Percentiles rank a stretch among this genome's conserved stretches.
Evolutionary conservation across 495 filamentous ascomycete genomes (phyloP).

Genomic region (Penicillium bialowiezense): DNA sequence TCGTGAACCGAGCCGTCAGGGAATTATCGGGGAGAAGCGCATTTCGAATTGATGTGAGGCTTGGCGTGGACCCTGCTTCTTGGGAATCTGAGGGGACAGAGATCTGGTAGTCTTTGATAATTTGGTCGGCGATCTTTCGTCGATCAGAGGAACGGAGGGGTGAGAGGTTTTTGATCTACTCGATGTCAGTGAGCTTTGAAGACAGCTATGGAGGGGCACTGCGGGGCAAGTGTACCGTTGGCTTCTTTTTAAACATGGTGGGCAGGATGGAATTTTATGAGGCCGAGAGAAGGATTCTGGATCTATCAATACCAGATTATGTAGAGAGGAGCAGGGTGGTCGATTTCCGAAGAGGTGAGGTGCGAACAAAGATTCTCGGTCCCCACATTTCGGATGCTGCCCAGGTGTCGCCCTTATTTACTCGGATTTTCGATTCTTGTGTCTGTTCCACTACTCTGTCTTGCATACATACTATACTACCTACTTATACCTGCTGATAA

Average conservation of each 20-base stretch:
- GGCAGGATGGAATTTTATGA: background rate
- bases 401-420: background rate
- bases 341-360: background rate
- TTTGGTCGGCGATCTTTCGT: slow-evolving; percentile 66
- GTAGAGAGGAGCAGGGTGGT: background rate
- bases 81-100: slow-evolving; percentile 40
- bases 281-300: no score
- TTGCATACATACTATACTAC: no score
- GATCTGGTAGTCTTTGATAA: slow-evolving; percentile 62
- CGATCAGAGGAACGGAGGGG: slow-evolving; percentile 71
- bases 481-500: no score
- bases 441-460: no score
- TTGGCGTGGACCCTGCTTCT: slow-evolving; percentile 34
- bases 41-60: slow-evolving; percentile 55
- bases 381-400: background rate
- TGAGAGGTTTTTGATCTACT: slow-evolving; percentile 65
- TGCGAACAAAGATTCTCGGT: background rate
- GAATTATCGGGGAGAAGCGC: slow-evolving; percentile 63
- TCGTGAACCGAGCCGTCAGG: slow-evolving; percentile 65
- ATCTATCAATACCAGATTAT: no score
- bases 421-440: background rate
- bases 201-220: slow-evolving; percentile 20
- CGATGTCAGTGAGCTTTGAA: background rate
- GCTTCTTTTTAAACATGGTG: slow-evolving; percentile 79
- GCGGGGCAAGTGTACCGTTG: slow-evolving; percentile 51